phyloP scores from a whole-genome alignment of 192 early-diverging fungal genomes.

The Piromyces sp. region DNA sequence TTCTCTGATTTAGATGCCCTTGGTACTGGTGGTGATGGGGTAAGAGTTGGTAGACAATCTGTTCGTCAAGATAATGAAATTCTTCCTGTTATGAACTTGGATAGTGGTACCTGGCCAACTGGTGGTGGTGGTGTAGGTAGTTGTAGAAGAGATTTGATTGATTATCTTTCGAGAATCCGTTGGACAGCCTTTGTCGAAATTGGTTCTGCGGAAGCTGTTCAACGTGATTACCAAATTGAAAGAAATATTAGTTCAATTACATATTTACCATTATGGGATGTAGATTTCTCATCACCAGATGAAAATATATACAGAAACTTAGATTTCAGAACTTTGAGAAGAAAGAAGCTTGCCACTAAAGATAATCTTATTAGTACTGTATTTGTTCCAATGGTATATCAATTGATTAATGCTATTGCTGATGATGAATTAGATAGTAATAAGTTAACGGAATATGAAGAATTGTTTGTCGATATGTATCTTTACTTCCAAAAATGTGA shows the following conservation, averaged over 20 bases:
- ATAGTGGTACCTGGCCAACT: conserved; percentile 24
- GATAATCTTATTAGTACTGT: conserved; percentile 6
- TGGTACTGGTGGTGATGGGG: conserved; percentile 15
- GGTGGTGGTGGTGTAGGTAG: conserved; percentile 24
- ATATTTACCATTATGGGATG: conserved; percentile 19
- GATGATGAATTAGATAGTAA: conserved; percentile 2
- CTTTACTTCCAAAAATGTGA: conserved; percentile 16
- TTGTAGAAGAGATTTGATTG: conserved; percentile 21
- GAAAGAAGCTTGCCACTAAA: conserved; percentile 7
- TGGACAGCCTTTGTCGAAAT: conserved; percentile 25
- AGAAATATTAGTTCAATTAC: conserved; percentile 18
- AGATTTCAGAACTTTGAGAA: conserved; percentile 6
- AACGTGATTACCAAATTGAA: conserved; percentile 28
- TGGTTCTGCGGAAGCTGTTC: conserved; percentile 16
- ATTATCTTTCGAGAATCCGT: conserved; percentile 12
- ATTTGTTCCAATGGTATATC: conserved; percentile 16
- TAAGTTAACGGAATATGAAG: conserved; percentile 13
- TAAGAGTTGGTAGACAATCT: background rate
- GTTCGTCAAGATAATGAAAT: conserved; percentile 10
- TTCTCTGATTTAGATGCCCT: conserved; percentile 15
- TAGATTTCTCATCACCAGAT: conserved; percentile 21
- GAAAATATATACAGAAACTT: conserved; percentile 17
- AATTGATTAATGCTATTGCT: conserved; percentile 15
- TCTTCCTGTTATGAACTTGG: conserved; percentile 15
- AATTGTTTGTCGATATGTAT: conserved; percentile 18